Conservation (phyloP, 345 rosid genomes). For the Ceriops tagal region DNA sequence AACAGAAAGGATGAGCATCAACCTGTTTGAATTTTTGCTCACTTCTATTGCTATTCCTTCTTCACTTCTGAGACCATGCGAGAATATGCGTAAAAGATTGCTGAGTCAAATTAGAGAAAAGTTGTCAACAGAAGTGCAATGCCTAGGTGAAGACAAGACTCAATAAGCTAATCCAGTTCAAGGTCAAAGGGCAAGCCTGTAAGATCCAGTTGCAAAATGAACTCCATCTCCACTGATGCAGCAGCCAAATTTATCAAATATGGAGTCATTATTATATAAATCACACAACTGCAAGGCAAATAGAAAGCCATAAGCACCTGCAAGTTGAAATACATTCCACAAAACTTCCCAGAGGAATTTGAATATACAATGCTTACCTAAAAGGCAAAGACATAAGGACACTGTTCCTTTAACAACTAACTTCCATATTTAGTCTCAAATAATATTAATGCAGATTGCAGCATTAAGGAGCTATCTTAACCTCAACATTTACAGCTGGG, state of each 20-base stretch:
- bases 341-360: background rate
- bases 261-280: conserved; percentile 52
- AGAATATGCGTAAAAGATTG: conserved; percentile 55
- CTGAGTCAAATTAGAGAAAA: conserved; percentile 29
- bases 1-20: conserved; percentile 3
- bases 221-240: conserved; percentile 57
- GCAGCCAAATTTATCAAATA: conserved; percentile 73
- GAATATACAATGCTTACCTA: background rate
- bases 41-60: conserved; percentile 50
- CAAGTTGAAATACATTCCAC: background rate
- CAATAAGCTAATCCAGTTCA: conserved; percentile 2
- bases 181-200: conserved; percentile 43
- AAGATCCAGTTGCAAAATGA: conserved; percentile 65
- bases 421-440: background rate
- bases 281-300: conserved; percentile 52
- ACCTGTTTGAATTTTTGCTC: conserved; percentile 50
- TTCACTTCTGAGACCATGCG: conserved; percentile 39
- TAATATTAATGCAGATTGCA: background rate
- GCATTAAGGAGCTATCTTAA: background rate
- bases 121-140: conserved; percentile 14
- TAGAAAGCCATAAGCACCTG: background rate
- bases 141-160: background rate
- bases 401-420: background rate
- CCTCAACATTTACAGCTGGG: background rate
- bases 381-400: no score